Percentiles rank a stretch among this genome's conserved stretches.
Conservation (phyloP, 805 yeast genomes). For the Candida nemodendra region DNA sequence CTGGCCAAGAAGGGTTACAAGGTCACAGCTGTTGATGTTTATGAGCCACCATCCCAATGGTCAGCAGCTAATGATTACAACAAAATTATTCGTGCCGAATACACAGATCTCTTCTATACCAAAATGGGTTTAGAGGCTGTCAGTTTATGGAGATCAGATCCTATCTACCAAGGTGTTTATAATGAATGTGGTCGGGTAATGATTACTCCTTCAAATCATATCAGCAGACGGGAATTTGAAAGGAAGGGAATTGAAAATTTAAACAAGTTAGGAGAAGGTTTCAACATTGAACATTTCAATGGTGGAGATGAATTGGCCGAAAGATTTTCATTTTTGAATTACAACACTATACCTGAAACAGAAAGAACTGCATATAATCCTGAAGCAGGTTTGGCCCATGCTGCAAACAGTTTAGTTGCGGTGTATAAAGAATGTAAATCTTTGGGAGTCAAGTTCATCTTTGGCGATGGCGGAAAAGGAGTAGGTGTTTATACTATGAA, state of each 20-base stretch:
- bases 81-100: slow-evolving; percentile 49
- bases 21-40: slow-evolving; percentile 39
- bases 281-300: slow-evolving; percentile 26
- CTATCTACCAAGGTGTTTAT: slow-evolving; percentile 33
- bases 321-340: slow-evolving; percentile 18
- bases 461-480: slow-evolving; percentile 34
- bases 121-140: slow-evolving; percentile 46
- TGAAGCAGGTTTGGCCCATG: slow-evolving; percentile 42
- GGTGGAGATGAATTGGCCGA: slow-evolving; percentile 34
- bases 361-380: slow-evolving; percentile 33
- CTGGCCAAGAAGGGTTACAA: slow-evolving; percentile 30
- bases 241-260: slow-evolving; percentile 36
- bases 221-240: slow-evolving; percentile 40
- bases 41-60: slow-evolving; percentile 41
- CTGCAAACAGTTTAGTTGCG: slow-evolving; percentile 37
- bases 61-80: slow-evolving; percentile 49
- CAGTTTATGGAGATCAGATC: slow-evolving; percentile 37
- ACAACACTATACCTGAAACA: slow-evolving; percentile 14
- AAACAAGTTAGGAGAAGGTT: slow-evolving; percentile 26
- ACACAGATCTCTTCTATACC: slow-evolving; percentile 42
- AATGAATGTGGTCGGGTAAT: slow-evolving; percentile 43
- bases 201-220: slow-evolving; percentile 34
- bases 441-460: slow-evolving; percentile 36
- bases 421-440: slow-evolving; percentile 30
- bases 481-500: slow-evolving; percentile 10